These are phyloP conservation scores for Ceratobasidium sp. DNA, from an alignment of 1,284 basidiomycete species.

Conservation along the genomic window DNA sequence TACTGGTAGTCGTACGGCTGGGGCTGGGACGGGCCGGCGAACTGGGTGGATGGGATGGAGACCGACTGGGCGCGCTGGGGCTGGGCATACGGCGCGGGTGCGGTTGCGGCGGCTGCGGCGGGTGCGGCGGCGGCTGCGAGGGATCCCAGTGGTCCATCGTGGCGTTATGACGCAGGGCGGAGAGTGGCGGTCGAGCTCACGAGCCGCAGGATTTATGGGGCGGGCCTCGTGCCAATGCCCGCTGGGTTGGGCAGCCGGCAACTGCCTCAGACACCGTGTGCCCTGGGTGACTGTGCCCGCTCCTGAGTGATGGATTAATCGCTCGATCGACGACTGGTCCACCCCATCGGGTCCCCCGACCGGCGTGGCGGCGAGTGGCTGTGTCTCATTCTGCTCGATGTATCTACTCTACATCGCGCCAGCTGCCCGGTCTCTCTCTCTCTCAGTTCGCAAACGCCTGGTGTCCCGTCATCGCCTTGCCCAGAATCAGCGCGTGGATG, in stretches of 20 bases:
- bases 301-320: not conserved
- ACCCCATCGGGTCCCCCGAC: not conserved
- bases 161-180: not conserved
- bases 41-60: constrained; percentile 18
- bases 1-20: not conserved
- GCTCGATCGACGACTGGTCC: constrained; percentile 2
- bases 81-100: not conserved
- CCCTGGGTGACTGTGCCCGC: not conserved
- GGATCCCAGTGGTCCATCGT: not conserved
- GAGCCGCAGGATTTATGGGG: too few species aligned
- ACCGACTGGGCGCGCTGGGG: constrained; percentile 20
- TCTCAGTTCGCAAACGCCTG: constrained; percentile 68
- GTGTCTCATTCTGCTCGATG: not conserved
- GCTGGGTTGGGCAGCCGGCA: too few species aligned
- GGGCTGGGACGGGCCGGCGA: not conserved
- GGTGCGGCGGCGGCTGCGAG: not conserved
- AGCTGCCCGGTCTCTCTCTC: not conserved
- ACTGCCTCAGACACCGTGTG: not conserved
- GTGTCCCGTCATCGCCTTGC: constrained; percentile 88
- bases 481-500: constrained; percentile 86
- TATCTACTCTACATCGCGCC: not conserved
- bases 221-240: too few species aligned
- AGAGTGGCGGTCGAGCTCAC: not conserved
- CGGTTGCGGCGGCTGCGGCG: not conserved
- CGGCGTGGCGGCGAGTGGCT: constrained; percentile 10